A percentile compares a stretch with the other conserved stretches of the same genome.
Evolutionary conservation across 2,329 filamentous ascomycete genomes (phyloP).

Genomic region (Neofusicoccum sp.): DNA sequence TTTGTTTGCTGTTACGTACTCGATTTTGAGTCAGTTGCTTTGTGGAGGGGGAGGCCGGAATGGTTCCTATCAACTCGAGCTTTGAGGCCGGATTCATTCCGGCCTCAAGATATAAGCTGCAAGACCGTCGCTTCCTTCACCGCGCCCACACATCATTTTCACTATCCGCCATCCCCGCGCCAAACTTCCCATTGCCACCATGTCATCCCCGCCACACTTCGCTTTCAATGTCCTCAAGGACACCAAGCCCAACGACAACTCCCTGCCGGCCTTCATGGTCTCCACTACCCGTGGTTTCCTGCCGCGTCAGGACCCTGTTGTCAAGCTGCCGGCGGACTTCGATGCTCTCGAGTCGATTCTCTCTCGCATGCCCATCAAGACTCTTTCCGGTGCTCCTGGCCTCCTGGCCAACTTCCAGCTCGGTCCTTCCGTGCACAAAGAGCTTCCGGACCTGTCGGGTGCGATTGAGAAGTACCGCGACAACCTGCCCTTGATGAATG

Average conservation of each 20-base stretch:
- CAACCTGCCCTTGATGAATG: conserved; percentile 78
- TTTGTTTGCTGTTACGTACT: conserved; percentile 36
- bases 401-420: conserved; percentile 72
- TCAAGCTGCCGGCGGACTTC: conserved; percentile 69
- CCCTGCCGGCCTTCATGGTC: conserved; percentile 74
- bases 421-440: conserved; percentile 69
- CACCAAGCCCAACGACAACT: conserved; percentile 59
- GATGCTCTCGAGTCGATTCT: conserved; percentile 69
- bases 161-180: not conserved
- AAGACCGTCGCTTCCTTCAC: not conserved
- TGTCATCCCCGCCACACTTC: conserved; percentile 45
- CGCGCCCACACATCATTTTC: conserved; percentile 2
- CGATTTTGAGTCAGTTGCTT: conserved; percentile 24
- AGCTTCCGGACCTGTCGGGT: conserved; percentile 73
- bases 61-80: conserved; percentile 23
- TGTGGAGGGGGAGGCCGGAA: conserved; percentile 33
- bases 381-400: conserved; percentile 68
- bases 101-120: conserved; percentile 25
- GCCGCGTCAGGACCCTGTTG: conserved; percentile 54
- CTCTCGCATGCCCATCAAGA: conserved; percentile 76
- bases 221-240: conserved; percentile 63
- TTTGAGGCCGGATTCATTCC: conserved; percentile 32
- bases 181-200: not conserved
- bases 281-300: conserved; percentile 73
- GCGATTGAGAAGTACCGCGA: conserved; percentile 68